Evolutionary conservation across 2,329 filamentous ascomycete genomes (phyloP), one percentile per base, ranked within the genome.

Genomic region (Calonectria honghensis): DNA sequence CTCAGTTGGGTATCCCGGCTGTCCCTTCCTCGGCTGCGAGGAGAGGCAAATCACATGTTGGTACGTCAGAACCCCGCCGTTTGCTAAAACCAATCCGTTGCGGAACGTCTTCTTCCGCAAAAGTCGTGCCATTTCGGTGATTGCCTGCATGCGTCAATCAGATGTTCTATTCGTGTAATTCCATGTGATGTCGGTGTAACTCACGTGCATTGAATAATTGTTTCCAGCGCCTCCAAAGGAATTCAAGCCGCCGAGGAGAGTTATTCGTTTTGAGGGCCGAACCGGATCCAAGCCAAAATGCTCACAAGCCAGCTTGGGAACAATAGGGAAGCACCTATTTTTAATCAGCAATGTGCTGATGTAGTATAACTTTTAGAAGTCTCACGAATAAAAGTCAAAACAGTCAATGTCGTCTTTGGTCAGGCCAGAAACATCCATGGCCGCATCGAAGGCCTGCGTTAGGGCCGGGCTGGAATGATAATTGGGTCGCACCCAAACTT

Each of bases 181-280:
- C 9, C 37, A 39, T 45, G 0, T 0, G 9, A 2, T 2, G 32
- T 3, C 32, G 32, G 11, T 10, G 32, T 0, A 45, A 83, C 85
- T 80, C 82, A 90, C 91, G 84, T 94, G 92, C 89, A 94, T 91
- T 0, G 91, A 93, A 74, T 94, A 94, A 70, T 94, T 94, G 76
- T 94, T 94, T 0, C 93, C 93, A 7, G 93, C 93, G 0, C 93
- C 93, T 0, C 93, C 93, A 73, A 94, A 94, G 0, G 90, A 93
- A 6, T 93, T 94, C 68, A 94, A 79, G 0, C 93, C 93, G 0
- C 93, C 93, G 0, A 94, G 85, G 0, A 94, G 82, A 0, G 91
- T 93, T 27, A 93, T 87, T 0, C 90, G 88, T 75, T 90, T 92
- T 2, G 82, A 37, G 1, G 86, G 80, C 1, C 86, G 82, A 0